Evolutionary conservation across 345 rosid genomes (phyloP), one percentile per base, ranked within the genome.

Genomic region (Chamaenerion angustifolium): DNA sequence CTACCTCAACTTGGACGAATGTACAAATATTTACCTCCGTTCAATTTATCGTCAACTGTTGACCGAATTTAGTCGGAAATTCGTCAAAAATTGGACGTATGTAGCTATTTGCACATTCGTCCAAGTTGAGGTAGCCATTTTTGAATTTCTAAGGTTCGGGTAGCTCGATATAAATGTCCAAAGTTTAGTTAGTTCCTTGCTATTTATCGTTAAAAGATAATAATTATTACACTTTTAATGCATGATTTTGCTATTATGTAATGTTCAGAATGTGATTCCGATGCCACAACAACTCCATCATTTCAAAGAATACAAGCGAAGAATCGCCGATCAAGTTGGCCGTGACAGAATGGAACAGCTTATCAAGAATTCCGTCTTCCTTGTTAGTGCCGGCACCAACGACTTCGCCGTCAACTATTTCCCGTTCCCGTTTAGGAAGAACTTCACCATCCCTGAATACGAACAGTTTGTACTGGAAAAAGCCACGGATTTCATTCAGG

Each of bases 341-440:
- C 71, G 51, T 58, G 40, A 64, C 17, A 42, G 23, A 43, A 50
- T 58, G 19, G 66, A 65, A 60, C 25, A 62, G 11, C 75, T 65
- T 40, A 62, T 78, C 10, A 56, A 48, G 16, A 70, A 62, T 3
- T 65, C 88, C 0, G 3, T 64, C n/a, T 69, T 58, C 45, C 2
- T 76, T 2, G 17, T 78, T 1, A 69, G 84, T 14, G 72, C 73
- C 1, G 88, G 80, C 11, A 73, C 89, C 14, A 78, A 81, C 50
- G 84, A 81, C 56, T 81, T 78, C 45, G 60, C 76, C 5, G 49
- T 76, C 56, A 78, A 71, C 55, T 81, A 81, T 53, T 81, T 70
- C 27, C 23, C 76, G 10, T n/a, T 89, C 12, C 94, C 90, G 2
- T 23, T 73, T 18, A 70, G 90, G 50, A 66, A 69, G 25, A 72